These are phyloP conservation scores for Spirogloea muscicola DNA, from an alignment of 139 green algal species.

Conservation along the genomic window DNA sequence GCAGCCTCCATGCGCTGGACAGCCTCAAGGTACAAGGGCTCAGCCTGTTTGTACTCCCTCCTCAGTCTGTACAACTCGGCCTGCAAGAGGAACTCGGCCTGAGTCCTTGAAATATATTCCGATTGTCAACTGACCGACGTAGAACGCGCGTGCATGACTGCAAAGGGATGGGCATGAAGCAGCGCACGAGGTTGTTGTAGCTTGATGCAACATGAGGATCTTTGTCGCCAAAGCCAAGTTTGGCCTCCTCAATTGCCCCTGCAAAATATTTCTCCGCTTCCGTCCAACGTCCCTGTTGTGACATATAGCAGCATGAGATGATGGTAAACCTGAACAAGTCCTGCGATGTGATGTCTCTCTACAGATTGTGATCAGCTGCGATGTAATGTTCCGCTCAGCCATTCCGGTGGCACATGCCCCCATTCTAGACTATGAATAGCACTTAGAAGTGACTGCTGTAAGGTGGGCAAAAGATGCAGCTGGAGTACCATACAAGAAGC, in stretches of 20 bases:
- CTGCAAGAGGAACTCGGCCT: no score
- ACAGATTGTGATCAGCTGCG: not conserved
- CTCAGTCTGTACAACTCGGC: constrained; percentile 49
- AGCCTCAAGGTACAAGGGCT: constrained; percentile 48
- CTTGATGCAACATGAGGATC: constrained; percentile 52
- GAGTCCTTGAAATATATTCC: no score
- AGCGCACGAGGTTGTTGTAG: constrained; percentile 50
- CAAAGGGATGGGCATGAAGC: not conserved
- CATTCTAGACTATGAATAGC: not conserved
- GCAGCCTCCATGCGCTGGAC: constrained; percentile 20
- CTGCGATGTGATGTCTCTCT: not conserved
- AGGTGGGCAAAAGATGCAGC: not conserved
- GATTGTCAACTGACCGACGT: no score
- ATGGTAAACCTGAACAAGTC: not conserved
- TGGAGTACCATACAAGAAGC: not conserved
- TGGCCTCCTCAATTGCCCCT: constrained; percentile 48
- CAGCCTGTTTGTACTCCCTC: constrained; percentile 26
- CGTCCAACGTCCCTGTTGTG: constrained; percentile 23
- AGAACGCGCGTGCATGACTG: no score
- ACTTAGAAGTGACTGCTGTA: not conserved
- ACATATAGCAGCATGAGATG: constrained; percentile 10
- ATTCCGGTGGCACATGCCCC: not conserved
- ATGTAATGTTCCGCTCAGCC: not conserved
- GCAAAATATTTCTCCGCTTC: constrained; percentile 48
- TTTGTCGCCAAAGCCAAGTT: constrained; percentile 46